A percentile compares a stretch with the other conserved stretches of the same genome.
Conservation (phyloP, 2,329 filamentous ascomycete species). For the Grosmannia clavigera region DNA sequence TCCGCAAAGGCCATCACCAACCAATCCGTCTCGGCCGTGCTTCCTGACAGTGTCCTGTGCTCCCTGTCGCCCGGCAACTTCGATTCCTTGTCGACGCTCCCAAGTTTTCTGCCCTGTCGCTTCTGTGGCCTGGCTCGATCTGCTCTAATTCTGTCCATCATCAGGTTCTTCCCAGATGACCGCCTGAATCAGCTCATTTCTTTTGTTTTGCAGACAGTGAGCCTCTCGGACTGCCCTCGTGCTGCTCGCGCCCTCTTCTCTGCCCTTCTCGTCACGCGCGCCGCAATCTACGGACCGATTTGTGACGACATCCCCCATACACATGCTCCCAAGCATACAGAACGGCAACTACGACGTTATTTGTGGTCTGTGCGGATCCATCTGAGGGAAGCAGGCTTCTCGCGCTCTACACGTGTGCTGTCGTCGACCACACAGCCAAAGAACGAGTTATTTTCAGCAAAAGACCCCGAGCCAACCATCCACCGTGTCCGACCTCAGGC, state of each 20-base stretch:
- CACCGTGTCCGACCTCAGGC: constrained; percentile 10
- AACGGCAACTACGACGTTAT: not conserved
- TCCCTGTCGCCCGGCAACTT: too few species aligned
- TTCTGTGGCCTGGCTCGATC: not conserved
- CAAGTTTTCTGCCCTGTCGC: not conserved
- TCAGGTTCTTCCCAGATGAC: not conserved
- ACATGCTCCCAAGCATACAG: not conserved
- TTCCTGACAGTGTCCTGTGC: too few species aligned
- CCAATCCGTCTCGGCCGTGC: not conserved
- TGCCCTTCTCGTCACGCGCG: not conserved
- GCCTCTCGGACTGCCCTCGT: not conserved
- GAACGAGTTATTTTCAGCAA: not conserved
- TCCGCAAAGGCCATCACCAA: not conserved
- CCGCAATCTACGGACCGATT: not conserved
- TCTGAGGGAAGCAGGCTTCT: not conserved
- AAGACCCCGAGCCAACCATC: not conserved
- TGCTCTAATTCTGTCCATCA: not conserved
- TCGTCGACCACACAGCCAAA: too few species aligned
- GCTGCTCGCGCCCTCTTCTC: not conserved
- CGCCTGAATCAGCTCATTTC: not conserved
- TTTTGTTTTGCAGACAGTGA: not conserved
- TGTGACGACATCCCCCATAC: not conserved
- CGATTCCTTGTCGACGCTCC: too few species aligned
- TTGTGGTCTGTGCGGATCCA: not conserved
- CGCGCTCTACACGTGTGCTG: not conserved